Evolutionary conservation across 2,329 filamentous ascomycete species (phyloP), one percentile per base, ranked within the genome.

Genomic region (Nothophoma quercina): DNA sequence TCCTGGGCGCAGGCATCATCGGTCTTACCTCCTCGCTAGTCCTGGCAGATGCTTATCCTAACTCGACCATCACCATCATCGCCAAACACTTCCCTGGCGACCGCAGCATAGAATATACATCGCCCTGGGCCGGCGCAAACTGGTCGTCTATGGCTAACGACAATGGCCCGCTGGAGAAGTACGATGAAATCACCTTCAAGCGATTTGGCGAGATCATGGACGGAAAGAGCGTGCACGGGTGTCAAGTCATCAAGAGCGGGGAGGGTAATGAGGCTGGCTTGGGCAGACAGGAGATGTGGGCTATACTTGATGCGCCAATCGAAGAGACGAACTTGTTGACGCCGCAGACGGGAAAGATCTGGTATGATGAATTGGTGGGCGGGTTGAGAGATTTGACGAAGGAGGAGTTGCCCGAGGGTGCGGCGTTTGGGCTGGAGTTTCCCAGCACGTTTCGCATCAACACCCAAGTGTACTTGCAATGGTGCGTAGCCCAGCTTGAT

Each of bases 71-170:
- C 59, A 92, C 89, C 0, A 79, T 96, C 28, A 79, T 91, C 25
- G 88, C 91, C 5, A 96, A 93, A 69, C 89, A 96, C 72, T 95
- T 96, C 88, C 93, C 93, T 0, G 93, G 93, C 28, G 93, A 97
- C 77, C 95, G 93, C 74, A 89, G 93, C 61, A 88, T 93, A 62
- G 89, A 96, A 79, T 97, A 96, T 72, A 88, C 90, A 0, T 96
- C 90, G 5, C 91, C 91, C 1, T 96, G 90, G 89, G 91, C 91
- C 3, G 91, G 91, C 12, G 91, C 91, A 56, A 93, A 95, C 68
- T 88, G 87, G 70, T 72, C 88, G 54, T 90, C 88, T 1, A 65
- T 73, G 56, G 68, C 70, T n/a, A 55, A 66, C 22, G 71, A 74
- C 53, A 71, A 71, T 32, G 71, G 70, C 0, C 62, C 51, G 0